Conservation (phyloP, 768 basidiomycete species). For the Psilocybe cyanescens region DNA sequence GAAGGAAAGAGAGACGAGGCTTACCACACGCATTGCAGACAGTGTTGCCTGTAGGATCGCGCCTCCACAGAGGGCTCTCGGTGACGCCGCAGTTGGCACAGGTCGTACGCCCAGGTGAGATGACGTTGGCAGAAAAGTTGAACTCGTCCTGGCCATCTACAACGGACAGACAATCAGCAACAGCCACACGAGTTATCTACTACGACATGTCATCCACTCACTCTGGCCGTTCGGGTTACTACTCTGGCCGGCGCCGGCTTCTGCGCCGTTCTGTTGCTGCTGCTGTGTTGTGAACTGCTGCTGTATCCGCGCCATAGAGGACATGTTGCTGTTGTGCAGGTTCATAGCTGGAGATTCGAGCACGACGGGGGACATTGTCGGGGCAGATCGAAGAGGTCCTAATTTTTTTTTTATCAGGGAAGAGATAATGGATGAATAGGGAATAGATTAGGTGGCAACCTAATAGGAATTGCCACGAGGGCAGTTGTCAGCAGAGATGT, state of each 20-base stretch:
- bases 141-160: constrained; percentile 30
- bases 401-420: background rate
- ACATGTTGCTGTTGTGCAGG: constrained; percentile 49
- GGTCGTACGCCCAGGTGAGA: constrained; percentile 43
- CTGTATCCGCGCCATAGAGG: constrained; percentile 47
- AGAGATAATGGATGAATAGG: background rate
- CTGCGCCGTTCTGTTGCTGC: constrained; percentile 15
- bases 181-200: background rate
- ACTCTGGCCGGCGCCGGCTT: constrained; percentile 7
- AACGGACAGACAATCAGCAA: constrained; percentile 5
- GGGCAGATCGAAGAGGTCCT: constrained; percentile 14
- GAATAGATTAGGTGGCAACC: background rate
- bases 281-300: constrained; percentile 43
- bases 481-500: constrained; percentile 12
- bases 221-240: constrained; percentile 25
- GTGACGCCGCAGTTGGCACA: constrained; percentile 81
- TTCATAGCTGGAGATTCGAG: constrained; percentile 56
- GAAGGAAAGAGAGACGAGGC: constrained; percentile 30
- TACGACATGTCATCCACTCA: constrained; percentile 22
- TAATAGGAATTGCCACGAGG: background rate
- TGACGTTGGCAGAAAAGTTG: constrained; percentile 25
- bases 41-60: constrained; percentile 79
- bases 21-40: constrained; percentile 92
- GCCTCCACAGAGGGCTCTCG: constrained; percentile 83
- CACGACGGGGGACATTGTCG: constrained; percentile 57